Base-by-base conservation (phyloP, 768 basidiomycete genomes). In the Crucibulum laeve region DNA sequence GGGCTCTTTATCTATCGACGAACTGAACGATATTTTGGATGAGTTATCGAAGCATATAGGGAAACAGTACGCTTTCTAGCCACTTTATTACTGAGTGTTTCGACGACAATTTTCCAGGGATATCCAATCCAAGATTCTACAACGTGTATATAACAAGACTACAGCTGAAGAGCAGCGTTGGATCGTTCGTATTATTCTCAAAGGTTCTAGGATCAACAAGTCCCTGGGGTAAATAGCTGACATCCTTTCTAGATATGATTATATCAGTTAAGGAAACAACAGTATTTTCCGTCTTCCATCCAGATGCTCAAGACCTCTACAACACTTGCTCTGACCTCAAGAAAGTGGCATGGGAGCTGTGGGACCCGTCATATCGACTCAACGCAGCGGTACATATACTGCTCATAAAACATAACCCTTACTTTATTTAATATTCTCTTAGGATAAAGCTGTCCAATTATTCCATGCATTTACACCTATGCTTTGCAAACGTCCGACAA, bases 311-410 rank as follows among this genome's bases (percentile, higher is more conserved):
- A 48, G 89, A 91, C 58, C 65, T 96, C 5, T 99, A 90, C 69
- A 97, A 97, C 58, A 93, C 92, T 1, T 97, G 92, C 59, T 97
- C 94, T 0, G 94, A 98, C 62, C 70, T 98, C 36, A 94, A 94
- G 69, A 88, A 89, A 45, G 90, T 99, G 3, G 84, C 82, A 24
- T 97, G 87, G 84, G 84, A 86, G 41, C 69, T 99, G 1, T 86
- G 84, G 71, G 83, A 96, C 59, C 83, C 86, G 0, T 67, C 74
- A 3, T 73, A 75, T 37, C 73, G 89, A 32, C 68, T 89, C 11
- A 77, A 82, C 37, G 71, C 75, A 5, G 75, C 81, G 61, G 82
- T 81, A 56, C n/a, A 52, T 33, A 1, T 26, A 19, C 23, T 38
- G 24, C 10, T 3, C 35, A 17, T 39, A 23, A 19, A 32, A 21